phyloP scores from a whole-genome alignment of 805 yeast species.

The Hanseniaspora vineae region DNA sequence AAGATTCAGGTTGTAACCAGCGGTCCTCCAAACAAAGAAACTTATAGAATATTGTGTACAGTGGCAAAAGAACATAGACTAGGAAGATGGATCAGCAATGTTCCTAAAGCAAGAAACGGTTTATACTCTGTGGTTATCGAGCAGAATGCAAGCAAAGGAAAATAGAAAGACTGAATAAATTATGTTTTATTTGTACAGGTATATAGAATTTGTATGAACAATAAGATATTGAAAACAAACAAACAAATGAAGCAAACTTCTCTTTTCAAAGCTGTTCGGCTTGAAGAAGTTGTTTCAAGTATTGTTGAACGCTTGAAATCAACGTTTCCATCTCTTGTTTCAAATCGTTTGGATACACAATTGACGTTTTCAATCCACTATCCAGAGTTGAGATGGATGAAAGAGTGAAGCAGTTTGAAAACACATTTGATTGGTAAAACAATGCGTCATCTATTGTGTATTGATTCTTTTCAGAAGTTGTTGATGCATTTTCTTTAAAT shows the following conservation, averaged over 20 bases:
- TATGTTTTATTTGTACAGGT: background rate
- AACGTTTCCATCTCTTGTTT: background rate
- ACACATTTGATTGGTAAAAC: background rate
- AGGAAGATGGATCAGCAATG: constrained; percentile 70
- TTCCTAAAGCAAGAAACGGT: constrained; percentile 62
- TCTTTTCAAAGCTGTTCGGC: background rate
- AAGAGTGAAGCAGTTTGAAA: background rate
- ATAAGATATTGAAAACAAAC: background rate
- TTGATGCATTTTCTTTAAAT: background rate
- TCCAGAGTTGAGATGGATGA: background rate
- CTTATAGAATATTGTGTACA: constrained; percentile 47
- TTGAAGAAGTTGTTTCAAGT: background rate
- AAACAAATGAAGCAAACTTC: constrained; percentile 1
- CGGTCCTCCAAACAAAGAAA: constrained; percentile 40
- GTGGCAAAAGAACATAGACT: constrained; percentile 75
- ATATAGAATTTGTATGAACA: background rate
- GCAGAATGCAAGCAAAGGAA: constrained; percentile 11
- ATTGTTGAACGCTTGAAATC: background rate
- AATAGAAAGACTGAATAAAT: background rate
- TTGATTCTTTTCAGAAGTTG: background rate
- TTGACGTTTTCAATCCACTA: background rate
- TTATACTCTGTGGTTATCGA: constrained; percentile 42
- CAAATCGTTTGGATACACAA: background rate
- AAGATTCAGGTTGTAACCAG: constrained; percentile 42
- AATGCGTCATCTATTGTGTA: background rate